Conservation (phyloP, 2,329 filamentous ascomycete genomes). For the Chaetoscypha palmicola region DNA sequence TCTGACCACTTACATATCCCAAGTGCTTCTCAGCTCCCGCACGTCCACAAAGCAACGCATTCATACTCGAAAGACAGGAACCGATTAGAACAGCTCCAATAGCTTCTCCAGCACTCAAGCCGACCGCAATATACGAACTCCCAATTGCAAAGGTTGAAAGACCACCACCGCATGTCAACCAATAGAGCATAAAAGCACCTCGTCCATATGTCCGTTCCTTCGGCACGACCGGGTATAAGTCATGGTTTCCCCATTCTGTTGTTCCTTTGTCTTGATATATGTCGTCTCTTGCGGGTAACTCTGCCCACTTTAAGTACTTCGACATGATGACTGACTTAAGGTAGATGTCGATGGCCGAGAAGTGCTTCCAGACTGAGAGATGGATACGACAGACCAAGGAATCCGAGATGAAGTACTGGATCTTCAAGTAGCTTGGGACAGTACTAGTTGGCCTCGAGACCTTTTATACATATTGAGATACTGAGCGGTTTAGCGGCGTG, state of each 20-base stretch:
- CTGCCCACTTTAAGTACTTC: conserved; percentile 10
- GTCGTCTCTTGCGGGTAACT: conserved; percentile 8
- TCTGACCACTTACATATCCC: conserved; percentile 15
- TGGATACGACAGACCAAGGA: no score
- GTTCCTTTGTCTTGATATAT: conserved; percentile 9
- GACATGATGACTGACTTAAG: conserved; percentile 3
- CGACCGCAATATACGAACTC: conserved; percentile 18
- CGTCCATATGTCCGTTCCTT: conserved; percentile 9
- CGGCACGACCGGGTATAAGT: conserved; percentile 9
- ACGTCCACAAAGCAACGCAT: conserved; percentile 20
- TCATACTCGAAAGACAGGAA: conserved; percentile 11
- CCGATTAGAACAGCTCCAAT: conserved; percentile 21
- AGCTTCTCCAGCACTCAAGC: conserved; percentile 19
- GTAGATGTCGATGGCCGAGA: neutral
- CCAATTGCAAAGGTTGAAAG: conserved; percentile 18
- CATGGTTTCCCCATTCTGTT: conserved; percentile 11
- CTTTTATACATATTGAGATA: no score
- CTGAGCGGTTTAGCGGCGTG: no score
- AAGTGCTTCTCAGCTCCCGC: conserved; percentile 23
- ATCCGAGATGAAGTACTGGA: no score
- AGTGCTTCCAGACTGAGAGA: no score
- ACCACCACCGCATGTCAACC: conserved; percentile 7
- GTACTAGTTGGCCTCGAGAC: no score
- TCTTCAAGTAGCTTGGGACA: no score
- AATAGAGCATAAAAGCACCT: conserved; percentile 9